Base-by-base conservation (phyloP, 2,329 filamentous ascomycete genomes). In the Aspergillus japonicus region DNA sequence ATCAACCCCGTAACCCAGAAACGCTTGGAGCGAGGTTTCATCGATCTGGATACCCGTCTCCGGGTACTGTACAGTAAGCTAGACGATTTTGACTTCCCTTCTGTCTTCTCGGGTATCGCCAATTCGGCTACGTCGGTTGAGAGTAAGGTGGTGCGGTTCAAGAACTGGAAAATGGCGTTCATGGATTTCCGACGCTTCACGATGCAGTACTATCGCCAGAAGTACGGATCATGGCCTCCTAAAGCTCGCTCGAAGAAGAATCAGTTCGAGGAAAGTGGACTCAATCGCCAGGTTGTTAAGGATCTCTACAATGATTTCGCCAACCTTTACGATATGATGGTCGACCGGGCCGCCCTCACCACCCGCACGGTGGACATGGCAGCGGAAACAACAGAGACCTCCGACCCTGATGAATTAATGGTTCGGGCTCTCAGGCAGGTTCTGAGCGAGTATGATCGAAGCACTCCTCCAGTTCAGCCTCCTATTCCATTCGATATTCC, bases 201-300 rank as follows among this genome's bases (percentile, higher is more conserved):
- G 19, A 80, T 92, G 54, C 80, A 82, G 64, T 88, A 92, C 73
- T 96, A 88, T 70, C 86, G 87, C 64, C 75, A 82, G 53, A 82
- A 84, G 50, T 89, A 88, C 68, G 88, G 88, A n/a, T 83, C 87
- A 31, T 91, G 94, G 94, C 93, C 95, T 2, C 94, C 95, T 8
- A 96, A 95, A 74, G 92, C 92, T 2, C 89, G 85, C 68, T 94
- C 88, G 68, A 96, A 96, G 82, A 96, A 96, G 83, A 96, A 96
- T 71, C 85, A 88, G 0, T 91, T 96, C 64, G 88, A 90, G 29
- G 92, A 93, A 67, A 90, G 87, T 66, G 94, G 94, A 0, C 82
- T 98, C 23, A 97, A 97, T 74, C 85, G 95, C 24, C 77, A 92
- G 49, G 91, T 96, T 5, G 80, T 97, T 47, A 87, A 87, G 71